Base-by-base conservation (phyloP, 352 stramenopile genomes). In the Phytophthora citrophthora region DNA sequence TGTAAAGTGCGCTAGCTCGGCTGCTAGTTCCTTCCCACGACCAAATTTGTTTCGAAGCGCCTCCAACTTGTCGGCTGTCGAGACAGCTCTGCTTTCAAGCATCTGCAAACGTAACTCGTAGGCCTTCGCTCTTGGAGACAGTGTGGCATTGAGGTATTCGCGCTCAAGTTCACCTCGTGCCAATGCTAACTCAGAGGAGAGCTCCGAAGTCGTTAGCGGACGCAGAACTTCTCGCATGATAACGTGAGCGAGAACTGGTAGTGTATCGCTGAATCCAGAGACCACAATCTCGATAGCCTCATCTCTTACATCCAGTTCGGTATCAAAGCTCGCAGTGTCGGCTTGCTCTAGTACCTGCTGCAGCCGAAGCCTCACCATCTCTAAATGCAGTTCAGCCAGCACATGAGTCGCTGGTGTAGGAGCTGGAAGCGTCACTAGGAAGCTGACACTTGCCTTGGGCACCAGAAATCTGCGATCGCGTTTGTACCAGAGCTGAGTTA, bases 401-500 rank as follows among this genome's bases (percentile, higher is more conserved):
- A 95, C 73, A 58, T 77, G 83, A 56, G 74, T 83, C 6, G 31
- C 23, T 26, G 86, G 70, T n/a, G 74, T 88, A 45, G 89, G 56
- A 11, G 69, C 71, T 11, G 85, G 82, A 1, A 93, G 60, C 18
- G 66, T 81, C 10, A 94, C 23, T 8, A 92, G 65, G 32, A 93
- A 88, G 44, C 76, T 86, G 23, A 87, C 81, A 45, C 88, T 88
- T 26, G 76, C 80, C 56, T 86, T 87, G 31, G 88, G 88, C n/a
- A 83, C 71, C 26, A 72, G 59, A 56, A 96, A 96, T 20, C 52
- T 76, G 18, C 55, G 39, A 38, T 93, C 86, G 5, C 73, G 84
- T 23, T 92, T 89, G 76, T 84, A 94, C 82, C 87, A 95, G 24
- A 94, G 72, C 57, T 90, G 83, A 50, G 70, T 86, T 54, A 70